Evolutionary conservation across 1,139 yeast species (phyloP), one percentile per base, ranked within the genome.

Genomic region (Pichia sp.): DNA sequence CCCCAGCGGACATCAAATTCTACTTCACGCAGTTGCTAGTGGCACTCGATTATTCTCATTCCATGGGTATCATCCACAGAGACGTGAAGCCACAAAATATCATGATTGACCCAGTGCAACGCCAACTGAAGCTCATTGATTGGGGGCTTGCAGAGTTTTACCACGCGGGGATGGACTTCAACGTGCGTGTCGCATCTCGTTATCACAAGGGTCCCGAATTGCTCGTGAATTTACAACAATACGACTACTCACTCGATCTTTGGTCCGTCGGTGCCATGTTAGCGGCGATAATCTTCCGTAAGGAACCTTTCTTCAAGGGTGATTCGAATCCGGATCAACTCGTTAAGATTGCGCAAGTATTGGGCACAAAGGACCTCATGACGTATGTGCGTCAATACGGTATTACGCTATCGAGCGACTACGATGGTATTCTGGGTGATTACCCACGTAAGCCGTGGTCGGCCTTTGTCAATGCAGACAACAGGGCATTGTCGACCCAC

Each of bases 131-230:
- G 47, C 72, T 93, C 46, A 93, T 93, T 48, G 99, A 93, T 65
- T 93, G 98, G 98, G 99, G 99, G 10, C 68, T 93, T 41, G 98
- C 98, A 4, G 99, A 93, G 60, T 91, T 88, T 56, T 93, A 93
- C 59, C 98, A 93, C 56, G 83, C 87, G 6, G 94, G 94, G 17
- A 85, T 84, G 48, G 96, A 87, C 53, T 91, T 88, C 60, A 93
- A 93, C 52, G 98, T 91, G 20, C 75, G 99, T 48, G 99, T 93
- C 14, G 98, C 98, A 1, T 85, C 96, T n/a, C 72, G 98, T 48
- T 91, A 91, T 60, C 93, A 86, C 64, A 93, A 93, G 63, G 98
- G 97, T 21, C 99, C 99, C 1, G 99, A 93, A 59, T 68, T 93
- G 50, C 67, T 93, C 42, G 94, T 91, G n/a, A 94, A 91, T 59